A percentile compares a stretch with the other conserved stretches of the same genome.
Conservation (phyloP, 2,329 filamentous ascomycete species). For the Hortaea werneckii region DNA sequence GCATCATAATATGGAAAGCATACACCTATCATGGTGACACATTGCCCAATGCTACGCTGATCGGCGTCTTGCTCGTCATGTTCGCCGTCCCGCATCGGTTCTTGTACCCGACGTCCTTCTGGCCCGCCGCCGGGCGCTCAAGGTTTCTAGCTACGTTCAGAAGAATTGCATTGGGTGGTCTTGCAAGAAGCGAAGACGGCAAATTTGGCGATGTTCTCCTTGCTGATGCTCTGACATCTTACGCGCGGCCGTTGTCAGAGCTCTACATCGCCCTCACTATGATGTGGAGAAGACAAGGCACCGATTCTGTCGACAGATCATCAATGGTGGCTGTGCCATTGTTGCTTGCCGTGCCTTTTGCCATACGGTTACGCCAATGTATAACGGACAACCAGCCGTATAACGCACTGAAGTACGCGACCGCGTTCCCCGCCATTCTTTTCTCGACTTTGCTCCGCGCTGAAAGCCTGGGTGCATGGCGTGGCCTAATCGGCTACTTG, state of each 20-base stretch:
- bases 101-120: conserved; percentile 5
- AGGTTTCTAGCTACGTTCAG: conserved; percentile 67
- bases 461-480: background rate
- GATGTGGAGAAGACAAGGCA: conserved; percentile 39
- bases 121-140: conserved; percentile 46
- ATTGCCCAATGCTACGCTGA: conserved; percentile 74
- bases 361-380: conserved; percentile 86
- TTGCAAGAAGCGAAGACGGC: conserved; percentile 76
- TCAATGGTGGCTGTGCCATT: conserved; percentile 80
- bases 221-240: conserved; percentile 88
- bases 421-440: conserved; percentile 82
- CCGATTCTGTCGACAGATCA: conserved; percentile 53
- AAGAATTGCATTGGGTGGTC: conserved; percentile 71
- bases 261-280: conserved; percentile 84
- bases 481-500: conserved; percentile 1
- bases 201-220: conserved; percentile 93
- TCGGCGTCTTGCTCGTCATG: conserved; percentile 60
- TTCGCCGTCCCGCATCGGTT: conserved; percentile 48
- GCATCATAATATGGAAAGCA: conserved; percentile 73
- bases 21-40: conserved; percentile 69
- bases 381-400: conserved; percentile 75
- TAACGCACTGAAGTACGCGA: conserved; percentile 92
- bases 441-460: conserved; percentile 31
- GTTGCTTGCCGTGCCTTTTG: conserved; percentile 69
- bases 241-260: conserved; percentile 84